Evolutionary conservation across 805 yeast genomes (phyloP).

Genomic region (Schwanniomyces vanrijiae): DNA sequence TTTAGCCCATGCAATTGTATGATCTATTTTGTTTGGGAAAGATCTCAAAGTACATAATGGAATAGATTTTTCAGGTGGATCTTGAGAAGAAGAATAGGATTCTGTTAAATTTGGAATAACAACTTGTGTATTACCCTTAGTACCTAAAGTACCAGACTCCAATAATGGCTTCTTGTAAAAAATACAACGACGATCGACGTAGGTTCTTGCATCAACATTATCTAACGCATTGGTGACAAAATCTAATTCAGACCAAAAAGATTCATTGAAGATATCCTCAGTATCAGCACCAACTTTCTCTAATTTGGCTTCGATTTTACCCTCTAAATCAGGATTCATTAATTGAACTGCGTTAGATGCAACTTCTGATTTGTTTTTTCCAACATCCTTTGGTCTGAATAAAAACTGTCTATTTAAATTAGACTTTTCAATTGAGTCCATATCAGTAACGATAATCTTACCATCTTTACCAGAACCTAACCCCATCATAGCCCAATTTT

Average conservation of each 20-base stretch:
- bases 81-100: slow-evolving; percentile 93
- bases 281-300: slow-evolving; percentile 96
- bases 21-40: slow-evolving; percentile 97
- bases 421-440: slow-evolving; percentile 92
- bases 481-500: slow-evolving; percentile 97
- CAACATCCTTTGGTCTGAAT: slow-evolving; percentile 93
- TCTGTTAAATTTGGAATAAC: slow-evolving; percentile 92
- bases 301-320: slow-evolving; percentile 70
- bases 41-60: slow-evolving; percentile 97
- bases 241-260: slow-evolving; percentile 81
- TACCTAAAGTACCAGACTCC: slow-evolving; percentile 97
- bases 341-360: slow-evolving; percentile 80
- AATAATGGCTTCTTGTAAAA: slow-evolving; percentile 86
- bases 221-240: slow-evolving; percentile 96
- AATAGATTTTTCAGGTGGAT: slow-evolving; percentile 97
- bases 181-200: slow-evolving; percentile 95
- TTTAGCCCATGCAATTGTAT: slow-evolving; percentile 99
- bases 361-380: slow-evolving; percentile 83
- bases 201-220: slow-evolving; percentile 96
- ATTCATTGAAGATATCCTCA: slow-evolving; percentile 79
- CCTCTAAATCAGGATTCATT: slow-evolving; percentile 83
- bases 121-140: slow-evolving; percentile 98
- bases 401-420: slow-evolving; percentile 95
- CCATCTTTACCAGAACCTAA: slow-evolving; percentile 91
- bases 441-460: slow-evolving; percentile 82